These are phyloP conservation scores for Dittrichia graveolens DNA, from an alignment of 129 eudicot genomes.

Conservation along the genomic window DNA sequence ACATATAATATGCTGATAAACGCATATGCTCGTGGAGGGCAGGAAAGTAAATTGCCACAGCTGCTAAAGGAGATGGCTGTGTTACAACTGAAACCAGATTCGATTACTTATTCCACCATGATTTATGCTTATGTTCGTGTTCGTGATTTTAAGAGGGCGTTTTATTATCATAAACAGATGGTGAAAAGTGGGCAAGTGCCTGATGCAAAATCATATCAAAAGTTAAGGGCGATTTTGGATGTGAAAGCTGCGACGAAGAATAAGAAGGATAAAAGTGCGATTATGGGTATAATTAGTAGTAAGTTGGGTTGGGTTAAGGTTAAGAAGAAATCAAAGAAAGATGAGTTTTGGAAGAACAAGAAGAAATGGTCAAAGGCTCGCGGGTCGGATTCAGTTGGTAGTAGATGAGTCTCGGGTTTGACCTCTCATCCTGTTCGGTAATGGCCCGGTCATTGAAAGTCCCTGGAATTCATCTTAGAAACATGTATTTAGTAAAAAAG, in stretches of 20 bases:
- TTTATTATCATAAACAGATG: slow-evolving; percentile 88
- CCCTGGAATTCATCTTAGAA: background rate
- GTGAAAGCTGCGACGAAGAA: slow-evolving; percentile 81
- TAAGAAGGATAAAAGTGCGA: slow-evolving; percentile 85
- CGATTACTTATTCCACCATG: slow-evolving; percentile 84
- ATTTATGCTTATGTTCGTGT: slow-evolving; percentile 85
- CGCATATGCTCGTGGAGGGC: slow-evolving; percentile 91
- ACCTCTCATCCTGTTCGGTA: slow-evolving; percentile 8
- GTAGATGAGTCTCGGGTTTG: slow-evolving; percentile 22
- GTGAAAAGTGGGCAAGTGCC: slow-evolving; percentile 93
- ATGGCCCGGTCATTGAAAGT: background rate
- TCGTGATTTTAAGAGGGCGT: slow-evolving; percentile 89
- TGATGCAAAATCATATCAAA: slow-evolving; percentile 73
- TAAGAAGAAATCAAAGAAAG: slow-evolving; percentile 83
- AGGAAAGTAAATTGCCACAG: slow-evolving; percentile 73
- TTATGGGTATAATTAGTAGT: slow-evolving; percentile 82
- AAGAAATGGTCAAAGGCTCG: slow-evolving; percentile 47
- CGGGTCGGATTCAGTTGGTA: slow-evolving; percentile 38
- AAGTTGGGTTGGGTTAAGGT: slow-evolving; percentile 68
- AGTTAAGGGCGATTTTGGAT: slow-evolving; percentile 80
- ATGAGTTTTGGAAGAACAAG: slow-evolving; percentile 91
- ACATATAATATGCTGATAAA: slow-evolving; percentile 92
- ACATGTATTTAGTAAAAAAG: background rate
- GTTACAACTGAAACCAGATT: slow-evolving; percentile 76
- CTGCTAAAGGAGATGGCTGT: slow-evolving; percentile 80